These are phyloP conservation scores for Cornus florida DNA, from an alignment of 148 eudicot genomes.

Conservation along the genomic window DNA sequence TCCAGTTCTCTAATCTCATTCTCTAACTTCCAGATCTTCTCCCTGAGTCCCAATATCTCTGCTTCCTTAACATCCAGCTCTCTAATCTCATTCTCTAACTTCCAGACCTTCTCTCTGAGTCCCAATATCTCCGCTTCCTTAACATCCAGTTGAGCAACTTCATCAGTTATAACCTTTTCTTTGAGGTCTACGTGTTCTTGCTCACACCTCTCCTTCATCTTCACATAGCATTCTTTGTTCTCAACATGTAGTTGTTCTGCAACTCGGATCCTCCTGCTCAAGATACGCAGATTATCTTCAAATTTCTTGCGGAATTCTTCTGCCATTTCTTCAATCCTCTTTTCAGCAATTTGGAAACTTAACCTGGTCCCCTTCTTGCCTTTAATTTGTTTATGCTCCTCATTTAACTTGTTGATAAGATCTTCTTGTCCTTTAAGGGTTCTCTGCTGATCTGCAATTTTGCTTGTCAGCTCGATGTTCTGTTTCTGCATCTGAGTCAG, in stretches of 20 bases:
- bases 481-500: conserved; percentile 31
- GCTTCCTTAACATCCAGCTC: conserved; percentile 48
- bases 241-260: conserved; percentile 77
- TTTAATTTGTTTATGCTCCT: conserved; percentile 23
- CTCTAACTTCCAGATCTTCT: conserved; percentile 50
- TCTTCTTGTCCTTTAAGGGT: conserved; percentile 37
- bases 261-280: conserved; percentile 71
- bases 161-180: conserved; percentile 16
- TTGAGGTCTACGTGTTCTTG: conserved; percentile 37
- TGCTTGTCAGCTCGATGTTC: conserved; percentile 37
- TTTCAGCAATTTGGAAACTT: conserved; percentile 44
- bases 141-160: conserved; percentile 33
- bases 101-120: conserved; percentile 45
- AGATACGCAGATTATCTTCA: conserved; percentile 59
- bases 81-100: conserved; percentile 43
- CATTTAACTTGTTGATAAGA: conserved; percentile 30
- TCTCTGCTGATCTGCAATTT: conserved; percentile 35
- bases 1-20: conserved; percentile 39
- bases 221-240: conserved; percentile 50
- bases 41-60: conserved; percentile 43
- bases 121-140: conserved; percentile 51
- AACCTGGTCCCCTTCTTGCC: conserved; percentile 16
- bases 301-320: conserved; percentile 57
- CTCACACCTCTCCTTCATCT: conserved; percentile 44
- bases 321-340: conserved; percentile 65